Evolutionary conservation across 208 protist species (phyloP), one percentile per base, ranked within the genome.

Genomic region (Acanthamoeba lenticulata): DNA sequence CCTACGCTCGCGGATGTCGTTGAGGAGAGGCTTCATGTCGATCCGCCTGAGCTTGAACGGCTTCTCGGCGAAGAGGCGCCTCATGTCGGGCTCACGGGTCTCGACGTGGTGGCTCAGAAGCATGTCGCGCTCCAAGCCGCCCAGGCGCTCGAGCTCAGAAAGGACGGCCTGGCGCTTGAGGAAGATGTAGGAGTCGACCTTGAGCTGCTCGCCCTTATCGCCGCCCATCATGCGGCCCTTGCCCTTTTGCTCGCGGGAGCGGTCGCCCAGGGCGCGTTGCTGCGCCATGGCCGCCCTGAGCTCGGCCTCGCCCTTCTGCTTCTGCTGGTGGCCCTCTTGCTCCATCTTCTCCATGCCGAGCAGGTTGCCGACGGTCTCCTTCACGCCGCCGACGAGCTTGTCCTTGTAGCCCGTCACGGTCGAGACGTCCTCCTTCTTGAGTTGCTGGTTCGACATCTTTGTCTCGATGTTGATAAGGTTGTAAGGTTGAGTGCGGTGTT

Each of bases 351-450:
- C 47, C 19, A 62, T 38, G 79, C 79, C 79, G 2, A 88, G 47
- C 2, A 88, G n/a, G 45, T 1, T 5, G 27, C 79, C 79, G 44
- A 60, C 47, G 44, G 79, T 60, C 2, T 49, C 45, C 44, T 88
- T 88, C 42, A 88, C 79, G 45, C 79, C 79, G 15, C 79, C 79
- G 44, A 60, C 79, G 79, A 88, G 79, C 79, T 88, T 88, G 79
- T 88, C 79, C 69, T 79, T 79, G 69, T 79, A 79, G 32, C 69
- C 69, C 36, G 69, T 9, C 7, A 79, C 38, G 21, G 69, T n/a
- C 13, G 69, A 79, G 69, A n/a, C 17, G 7, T 79, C 69, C 24
- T 79, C 69, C 34, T 45, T n/a, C 38, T 79, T 29, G 7, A 13
- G 69, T 36, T 79, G 69, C 36, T 79, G 32, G 34, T 79, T 38